Evolutionary conservation across 1,139 yeast genomes (phyloP).

Genomic region (Hemisphaericaspora xylofermentans): DNA sequence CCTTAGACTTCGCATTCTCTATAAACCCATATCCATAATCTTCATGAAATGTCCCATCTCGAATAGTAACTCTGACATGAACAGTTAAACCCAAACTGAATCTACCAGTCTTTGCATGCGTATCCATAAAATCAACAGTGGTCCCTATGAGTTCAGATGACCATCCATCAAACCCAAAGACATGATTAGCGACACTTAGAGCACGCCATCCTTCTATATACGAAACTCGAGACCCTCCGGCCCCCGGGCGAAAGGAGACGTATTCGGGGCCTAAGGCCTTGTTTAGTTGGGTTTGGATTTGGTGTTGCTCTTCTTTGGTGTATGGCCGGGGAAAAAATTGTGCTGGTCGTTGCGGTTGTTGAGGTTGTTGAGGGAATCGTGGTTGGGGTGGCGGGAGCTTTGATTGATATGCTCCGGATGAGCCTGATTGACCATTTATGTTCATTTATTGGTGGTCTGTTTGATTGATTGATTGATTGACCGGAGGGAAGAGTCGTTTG

Average conservation of each 20-base stretch:
- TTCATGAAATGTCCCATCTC: slow-evolving; percentile 76
- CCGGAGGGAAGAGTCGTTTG: neutral
- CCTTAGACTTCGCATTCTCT: slow-evolving; percentile 68
- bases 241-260: slow-evolving; percentile 78
- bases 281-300: slow-evolving; percentile 48
- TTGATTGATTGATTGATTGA: neutral
- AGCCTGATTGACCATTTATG: neutral
- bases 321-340: slow-evolving; percentile 32
- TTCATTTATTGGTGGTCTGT: neutral
- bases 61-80: slow-evolving; percentile 66
- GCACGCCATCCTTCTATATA: slow-evolving; percentile 85
- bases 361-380: slow-evolving; percentile 4
- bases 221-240: slow-evolving; percentile 65
- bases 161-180: slow-evolving; percentile 85
- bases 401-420: neutral
- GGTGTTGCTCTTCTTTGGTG: slow-evolving; percentile 36
- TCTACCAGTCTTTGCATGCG: slow-evolving; percentile 51
- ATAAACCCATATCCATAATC: slow-evolving; percentile 81
- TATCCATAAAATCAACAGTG: slow-evolving; percentile 72
- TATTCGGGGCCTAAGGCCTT: slow-evolving; percentile 87
- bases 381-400: slow-evolving; percentile 6
- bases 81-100: slow-evolving; percentile 67
- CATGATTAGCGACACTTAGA: slow-evolving; percentile 71
- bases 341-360: slow-evolving; percentile 7
- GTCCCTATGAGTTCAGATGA: slow-evolving; percentile 63